Base-by-base conservation (phyloP, 2,329 filamentous ascomycete species). In the Volutella citrinella region DNA sequence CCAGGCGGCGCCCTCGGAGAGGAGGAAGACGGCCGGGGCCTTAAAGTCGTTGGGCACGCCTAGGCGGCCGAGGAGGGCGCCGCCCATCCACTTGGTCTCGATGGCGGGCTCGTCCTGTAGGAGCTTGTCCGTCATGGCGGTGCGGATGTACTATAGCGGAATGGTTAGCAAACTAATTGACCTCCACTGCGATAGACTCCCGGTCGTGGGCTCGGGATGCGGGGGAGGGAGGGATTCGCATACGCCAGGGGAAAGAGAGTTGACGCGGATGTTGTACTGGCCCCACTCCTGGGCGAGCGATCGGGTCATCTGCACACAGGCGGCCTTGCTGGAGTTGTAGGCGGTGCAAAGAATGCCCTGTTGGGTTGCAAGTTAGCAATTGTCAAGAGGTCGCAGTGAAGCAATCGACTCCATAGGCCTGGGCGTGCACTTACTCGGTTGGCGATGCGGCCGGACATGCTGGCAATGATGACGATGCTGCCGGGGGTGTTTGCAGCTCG, bases 231-330 rank as follows among this genome's bases (percentile, higher is more conserved):
- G 19, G 22, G n/a, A 9, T 16, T 14, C 14, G 50, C 58, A 40
- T 58, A 66, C 63, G 4, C 80, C 80, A 0, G 80, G 79, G 27
- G 76, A 82, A 27, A 84, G 65, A 2, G 76, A 82, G 56, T 84
- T 84, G 40, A 84, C 73, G 8, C 80, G 68, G 34, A 84, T 83
- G 17, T 73, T 75, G 54, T 78, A 65, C 36, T 69, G 60, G 14
- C 76, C 78, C 78, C 78, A 82, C 61, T 82, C 78, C 14, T 73
- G 63, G 6, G 78, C 78, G 5, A 82, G 63, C 30, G 77, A 80
- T 24, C 76, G 69, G 14, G 64, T 72, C 27, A 82, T 66, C 49
- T 81, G 76, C 32, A 78, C 68, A 1, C 81, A 76, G 12, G 72
- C 78, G 9, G 75, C 76, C 56, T 82, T 82, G 21, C 70, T 76